Base-by-base conservation (phyloP, 2,329 filamentous ascomycete species). In the Claviceps humidiphila region DNA sequence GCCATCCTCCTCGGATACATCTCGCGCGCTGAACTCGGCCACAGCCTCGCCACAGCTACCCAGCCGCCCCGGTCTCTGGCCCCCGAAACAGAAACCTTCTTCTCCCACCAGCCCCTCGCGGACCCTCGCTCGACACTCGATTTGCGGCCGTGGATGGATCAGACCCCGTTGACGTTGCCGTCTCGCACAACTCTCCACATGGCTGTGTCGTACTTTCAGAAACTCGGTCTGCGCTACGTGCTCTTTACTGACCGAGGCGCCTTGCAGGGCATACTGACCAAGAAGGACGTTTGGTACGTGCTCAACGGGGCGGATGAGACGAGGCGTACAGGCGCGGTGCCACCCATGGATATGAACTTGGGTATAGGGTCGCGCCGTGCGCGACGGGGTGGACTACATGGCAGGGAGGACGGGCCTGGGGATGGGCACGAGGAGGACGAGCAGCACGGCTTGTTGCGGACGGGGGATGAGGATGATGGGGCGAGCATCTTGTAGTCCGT, bases 281-380 rank as follows among this genome's bases (percentile, higher is more conserved):
- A 97, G 74, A 98, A 98, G 72, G 93, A 98, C 68, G 84, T 95
- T 38, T 97, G 90, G 87, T 90, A 88, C 66, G 82, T 97, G 41
- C 74, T 97, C 46, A 89, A 95, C 63, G 87, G 85, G 43, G 82
- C 81, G 9, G 83, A 85, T 57, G 80, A 83, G 64, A 78, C 77
- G 51, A 70, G 75, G 26, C 69, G 73, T 20, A 71, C 66, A 4
- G 63, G 61, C 50, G 63, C 61, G 7, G 41, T 62, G n/a, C 52
- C 58, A 14, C 44, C 54, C 37, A 42, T 22, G 40, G 4, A 9
- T 11, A 42, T 22, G 40, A 1, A 17, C 40, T 34, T 34, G 30
- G 4, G 30, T 1, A 3, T 34, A 4, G 9, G 9, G 30, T 34
- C 30, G 4, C 30, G 30, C 4, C 30, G 30, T 34, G 30, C 9